Base-by-base conservation (phyloP, 108 stramenopile genomes). In the Discostella stelligeroides region DNA sequence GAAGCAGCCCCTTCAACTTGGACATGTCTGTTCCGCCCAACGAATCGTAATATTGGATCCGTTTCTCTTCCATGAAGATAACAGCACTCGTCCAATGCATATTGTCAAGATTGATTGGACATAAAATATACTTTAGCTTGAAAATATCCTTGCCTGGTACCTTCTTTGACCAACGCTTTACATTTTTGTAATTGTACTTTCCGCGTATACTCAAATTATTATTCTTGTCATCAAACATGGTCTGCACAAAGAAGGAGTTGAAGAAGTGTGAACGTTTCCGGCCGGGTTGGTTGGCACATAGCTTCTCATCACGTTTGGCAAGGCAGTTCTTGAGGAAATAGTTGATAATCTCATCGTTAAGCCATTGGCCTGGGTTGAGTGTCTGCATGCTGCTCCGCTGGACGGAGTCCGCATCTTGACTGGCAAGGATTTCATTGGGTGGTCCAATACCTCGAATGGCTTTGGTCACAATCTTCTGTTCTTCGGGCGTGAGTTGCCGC, bases 331-430 rank as follows among this genome's bases (percentile, higher is more conserved):
- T 72, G 48, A 92, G 84, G 72, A 95, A 98, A 77, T 93, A 97
- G 60, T 97, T 96, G 46, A 98, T 97, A 9, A 97, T 91, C 84
- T 98, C 98, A 70, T 98, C 98, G 57, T 96, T 97, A 60, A 98
- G 81, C 98, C 98, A 98, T 50, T 82, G 72, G 20, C 89, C 89
- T 0, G 90, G 92, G 41, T 64, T 75, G 7, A 96, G 81, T 30
- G 68, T 76, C 9, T 79, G 83, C 73, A 96, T 84, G 39, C 86
- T 88, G 27, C 48, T 29, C 4, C 91, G 80, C 55, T 81, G 85
- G 27, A 93, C 88, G 5, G 82, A 81, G 76, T 96, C 95, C 40
- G 85, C 71, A n/a, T 75, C 87, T 23, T 60, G 72, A 24, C 71
- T 69, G 11, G 87, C 90, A 11, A 95, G 34, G 10, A 91, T 78